Conservation (phyloP, 2,329 filamentous ascomycete genomes). For the Fusarium sacchari region DNA sequence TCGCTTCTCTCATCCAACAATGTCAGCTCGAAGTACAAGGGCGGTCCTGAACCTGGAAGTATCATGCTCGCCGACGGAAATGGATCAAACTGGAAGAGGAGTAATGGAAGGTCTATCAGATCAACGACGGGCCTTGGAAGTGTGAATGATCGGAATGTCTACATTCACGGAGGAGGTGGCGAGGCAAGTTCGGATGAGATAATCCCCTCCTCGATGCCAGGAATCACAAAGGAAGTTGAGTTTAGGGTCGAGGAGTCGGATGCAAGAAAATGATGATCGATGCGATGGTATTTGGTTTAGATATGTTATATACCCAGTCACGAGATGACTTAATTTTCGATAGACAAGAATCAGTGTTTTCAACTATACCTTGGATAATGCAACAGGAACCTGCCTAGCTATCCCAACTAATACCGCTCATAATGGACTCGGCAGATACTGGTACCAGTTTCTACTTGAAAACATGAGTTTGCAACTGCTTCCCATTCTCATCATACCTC, state of each 20-base stretch:
- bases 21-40: constrained; percentile 29
- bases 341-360: background rate
- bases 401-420: rapidly evolving
- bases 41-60: constrained; percentile 32
- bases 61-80: constrained; percentile 37
- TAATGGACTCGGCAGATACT: rapidly evolving
- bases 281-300: too few relatives aligned
- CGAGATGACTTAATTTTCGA: background rate
- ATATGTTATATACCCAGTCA: background rate
- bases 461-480: constrained; percentile 42
- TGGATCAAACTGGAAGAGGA: constrained; percentile 31
- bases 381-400: background rate
- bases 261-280: background rate
- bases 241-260: constrained; percentile 27
- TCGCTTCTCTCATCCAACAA: constrained; percentile 40
- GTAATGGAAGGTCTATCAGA: constrained; percentile 17
- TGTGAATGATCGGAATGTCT: constrained; percentile 6
- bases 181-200: constrained; percentile 38
- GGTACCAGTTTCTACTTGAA: background rate
- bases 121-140: background rate
- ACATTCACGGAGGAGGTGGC: constrained; percentile 25
- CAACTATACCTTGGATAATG: background rate
- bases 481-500: constrained; percentile 43
- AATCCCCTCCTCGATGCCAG: constrained; percentile 3
- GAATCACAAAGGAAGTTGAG: constrained; percentile 36